These are phyloP conservation scores for Aegilops tauschii DNA, from an alignment of 176 grass and related monocot species.

Conservation along the genomic window DNA sequence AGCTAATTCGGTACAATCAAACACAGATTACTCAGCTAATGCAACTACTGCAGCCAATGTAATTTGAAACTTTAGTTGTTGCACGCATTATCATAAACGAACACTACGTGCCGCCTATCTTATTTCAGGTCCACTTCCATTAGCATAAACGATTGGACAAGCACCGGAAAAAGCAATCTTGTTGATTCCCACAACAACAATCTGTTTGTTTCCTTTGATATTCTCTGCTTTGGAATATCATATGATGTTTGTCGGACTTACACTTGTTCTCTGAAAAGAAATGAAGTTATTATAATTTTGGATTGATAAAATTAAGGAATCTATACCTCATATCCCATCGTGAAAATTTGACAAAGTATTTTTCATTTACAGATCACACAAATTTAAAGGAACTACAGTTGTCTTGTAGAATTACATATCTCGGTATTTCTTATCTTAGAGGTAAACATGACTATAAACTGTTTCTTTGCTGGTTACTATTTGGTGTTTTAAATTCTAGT, in stretches of 20 bases:
- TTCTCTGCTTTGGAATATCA: neutral
- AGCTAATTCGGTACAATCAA: too few relatives aligned
- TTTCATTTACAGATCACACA: slow-evolving; percentile 53
- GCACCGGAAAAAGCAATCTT: too few relatives aligned
- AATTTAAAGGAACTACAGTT: slow-evolving; percentile 79
- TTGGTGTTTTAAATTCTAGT: slow-evolving; percentile 4
- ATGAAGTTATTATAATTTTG: slow-evolving; percentile 22
- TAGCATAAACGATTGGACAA: too few relatives aligned
- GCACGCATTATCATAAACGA: too few relatives aligned
- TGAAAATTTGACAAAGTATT: slow-evolving; percentile 1
- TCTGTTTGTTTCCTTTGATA: neutral
- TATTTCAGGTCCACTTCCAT: too few relatives aligned
- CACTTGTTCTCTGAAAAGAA: neutral
- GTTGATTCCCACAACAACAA: neutral
- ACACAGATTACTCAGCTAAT: too few relatives aligned
- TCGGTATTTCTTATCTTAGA: slow-evolving; percentile 71
- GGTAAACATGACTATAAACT: slow-evolving; percentile 37
- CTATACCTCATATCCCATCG: neutral
- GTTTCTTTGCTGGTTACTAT: neutral
- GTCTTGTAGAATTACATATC: slow-evolving; percentile 78
- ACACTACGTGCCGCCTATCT: too few relatives aligned
- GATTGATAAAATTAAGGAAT: neutral
- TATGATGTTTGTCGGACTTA: neutral
- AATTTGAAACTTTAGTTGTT: too few relatives aligned
- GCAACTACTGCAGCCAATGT: too few relatives aligned